Percentiles rank a stretch among this genome's conserved stretches.
phyloP scores from a whole-genome alignment of 169 alveolate genomes.

The Plasmodium inui region DNA sequence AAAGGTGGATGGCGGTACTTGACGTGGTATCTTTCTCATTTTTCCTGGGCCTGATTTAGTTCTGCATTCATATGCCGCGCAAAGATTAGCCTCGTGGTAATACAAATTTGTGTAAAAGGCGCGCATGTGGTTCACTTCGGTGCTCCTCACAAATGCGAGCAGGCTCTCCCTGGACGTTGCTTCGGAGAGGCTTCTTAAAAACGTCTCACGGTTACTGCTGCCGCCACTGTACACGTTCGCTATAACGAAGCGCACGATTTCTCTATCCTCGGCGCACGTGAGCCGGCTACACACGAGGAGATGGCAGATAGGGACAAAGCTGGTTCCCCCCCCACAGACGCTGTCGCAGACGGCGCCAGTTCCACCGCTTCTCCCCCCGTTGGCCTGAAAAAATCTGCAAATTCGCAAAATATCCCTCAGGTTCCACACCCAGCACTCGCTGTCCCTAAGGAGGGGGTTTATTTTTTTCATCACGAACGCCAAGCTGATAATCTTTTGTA shows the following conservation, averaged over 20 bases:
- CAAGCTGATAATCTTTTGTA: constrained; percentile 63
- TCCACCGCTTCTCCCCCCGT: not conserved
- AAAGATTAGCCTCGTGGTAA: not conserved
- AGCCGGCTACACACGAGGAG: constrained; percentile 51
- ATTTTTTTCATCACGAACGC: constrained; percentile 76
- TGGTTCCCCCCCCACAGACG: not conserved
- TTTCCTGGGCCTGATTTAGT: not conserved
- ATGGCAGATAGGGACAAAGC: constrained; percentile 16
- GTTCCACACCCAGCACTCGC: constrained; percentile 87
- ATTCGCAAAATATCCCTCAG: constrained; percentile 82
- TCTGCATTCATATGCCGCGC: not conserved
- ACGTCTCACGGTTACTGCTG: not conserved
- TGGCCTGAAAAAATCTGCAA: constrained; percentile 16
- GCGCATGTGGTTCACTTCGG: not conserved
- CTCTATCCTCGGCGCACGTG: constrained; percentile 19
- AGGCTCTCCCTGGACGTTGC: constrained; percentile 2
- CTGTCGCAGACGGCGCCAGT: no score
- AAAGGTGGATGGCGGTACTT: not conserved
- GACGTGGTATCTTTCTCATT: not conserved
- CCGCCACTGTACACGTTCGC: not conserved
- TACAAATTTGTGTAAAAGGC: not conserved
- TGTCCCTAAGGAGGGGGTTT: constrained; percentile 69
- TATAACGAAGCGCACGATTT: constrained; percentile 39
- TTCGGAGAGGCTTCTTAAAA: not conserved
- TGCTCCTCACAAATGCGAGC: not conserved